phyloP scores from a whole-genome alignment of 2,329 filamentous ascomycete species.

The Leptographium lundbergii region DNA sequence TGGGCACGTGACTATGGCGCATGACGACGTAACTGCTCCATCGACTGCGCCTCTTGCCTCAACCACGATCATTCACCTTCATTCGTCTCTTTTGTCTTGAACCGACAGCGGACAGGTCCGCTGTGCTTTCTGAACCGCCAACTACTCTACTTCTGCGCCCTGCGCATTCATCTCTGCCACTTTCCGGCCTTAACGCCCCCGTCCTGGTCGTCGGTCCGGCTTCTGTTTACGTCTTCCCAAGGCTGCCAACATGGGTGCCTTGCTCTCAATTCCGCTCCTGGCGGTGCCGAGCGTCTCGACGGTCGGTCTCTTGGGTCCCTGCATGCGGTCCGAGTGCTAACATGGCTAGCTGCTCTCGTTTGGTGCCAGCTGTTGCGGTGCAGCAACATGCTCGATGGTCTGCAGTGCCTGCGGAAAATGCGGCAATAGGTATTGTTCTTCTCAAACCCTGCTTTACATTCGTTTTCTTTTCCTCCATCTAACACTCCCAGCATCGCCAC shows the following conservation, averaged over 20 bases:
- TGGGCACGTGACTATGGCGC: neutral
- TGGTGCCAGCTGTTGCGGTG: conserved; percentile 85
- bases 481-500: conserved; percentile 63
- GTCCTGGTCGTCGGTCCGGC: neutral
- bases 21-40: neutral
- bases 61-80: neutral
- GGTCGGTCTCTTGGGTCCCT: conserved; percentile 40
- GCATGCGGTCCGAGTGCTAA: neutral
- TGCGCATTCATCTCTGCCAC: neutral
- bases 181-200: neutral
- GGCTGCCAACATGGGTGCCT: conserved; percentile 59
- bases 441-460: no score
- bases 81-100: neutral
- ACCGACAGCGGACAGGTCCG: neutral
- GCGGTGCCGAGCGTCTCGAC: conserved; percentile 77
- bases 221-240: neutral
- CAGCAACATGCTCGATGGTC: conserved; percentile 89
- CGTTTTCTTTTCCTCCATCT: neutral
- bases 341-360: conserved; percentile 4
- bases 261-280: conserved; percentile 80
- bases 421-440: conserved; percentile 91
- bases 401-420: conserved; percentile 95
- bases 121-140: neutral
- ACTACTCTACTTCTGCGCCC: neutral
- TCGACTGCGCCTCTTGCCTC: neutral